Base-by-base conservation (phyloP, 768 basidiomycete species). In the Serendipita indica region DNA sequence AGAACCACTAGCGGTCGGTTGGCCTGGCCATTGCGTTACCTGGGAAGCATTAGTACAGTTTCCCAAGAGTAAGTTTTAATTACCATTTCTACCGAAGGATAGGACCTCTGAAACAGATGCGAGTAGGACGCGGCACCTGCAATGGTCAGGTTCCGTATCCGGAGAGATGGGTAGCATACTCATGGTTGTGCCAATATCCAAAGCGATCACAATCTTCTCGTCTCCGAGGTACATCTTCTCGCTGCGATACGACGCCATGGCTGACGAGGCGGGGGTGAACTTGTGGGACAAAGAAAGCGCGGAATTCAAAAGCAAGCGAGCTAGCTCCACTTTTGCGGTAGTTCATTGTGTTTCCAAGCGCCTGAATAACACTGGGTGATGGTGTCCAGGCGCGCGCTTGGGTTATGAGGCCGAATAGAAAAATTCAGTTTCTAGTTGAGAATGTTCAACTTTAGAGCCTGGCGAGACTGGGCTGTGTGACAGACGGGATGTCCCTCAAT, bases 11-110 rank as follows among this genome's bases (percentile, higher is more conserved):
- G 59, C 43, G 7, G 33, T 25, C 30, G 45, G 45, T 30, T 60
- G 59, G 5, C 58, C 58, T 30, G 59, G 59, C 59, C 59, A 60
- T 2, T 52, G 49, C 3, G 59, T 60, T 12, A 60, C 59, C 49
- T 54, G 30, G 30, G 16, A 43, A n/a, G 18, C 41, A 7, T 43
- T 25, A 43, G 41, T 43, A 1, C 27, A 6, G 1, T 43, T 7
- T 54, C 20, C 49, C 7, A 20, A 3, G 49, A 20, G 16, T 13
- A 54, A 12, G 22, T 3, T n/a, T n/a, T 16, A 54, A 7, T 54
- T n/a, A 54, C 49, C 22, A 54, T 20, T 25, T 28, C 20, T 6
- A 27, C 16, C n/a, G n/a, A 16, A n/a, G 49, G 22, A 3, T 54
- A 22, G 49, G 20, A 18, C n/a, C 30, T 28, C 12, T 18, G 49